Percentiles rank a stretch among this genome's conserved stretches.
These are phyloP conservation scores for Tritrichomonas foetus DNA, from an alignment of 208 protist genomes.

Conservation along the genomic window DNA sequence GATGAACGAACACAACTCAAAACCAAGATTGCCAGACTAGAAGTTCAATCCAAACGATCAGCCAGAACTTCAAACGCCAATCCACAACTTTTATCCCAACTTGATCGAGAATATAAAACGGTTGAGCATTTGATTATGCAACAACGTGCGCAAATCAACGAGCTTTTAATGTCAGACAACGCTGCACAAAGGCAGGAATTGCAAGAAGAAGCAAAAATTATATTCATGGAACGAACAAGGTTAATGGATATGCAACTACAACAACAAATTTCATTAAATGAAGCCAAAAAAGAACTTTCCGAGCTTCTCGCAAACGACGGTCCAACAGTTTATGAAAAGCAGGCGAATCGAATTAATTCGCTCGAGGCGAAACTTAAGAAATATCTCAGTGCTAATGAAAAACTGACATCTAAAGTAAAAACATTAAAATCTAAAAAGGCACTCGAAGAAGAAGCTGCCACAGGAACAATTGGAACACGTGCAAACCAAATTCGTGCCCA, in stretches of 20 bases:
- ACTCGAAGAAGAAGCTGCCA: not conserved
- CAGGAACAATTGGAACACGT: not conserved
- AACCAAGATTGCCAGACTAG: not conserved
- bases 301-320: not conserved
- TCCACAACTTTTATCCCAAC: not conserved
- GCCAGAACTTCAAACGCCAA: not conserved
- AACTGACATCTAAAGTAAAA: not conserved
- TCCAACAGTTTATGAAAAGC: not conserved
- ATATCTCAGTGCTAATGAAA: not conserved
- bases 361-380: not conserved
- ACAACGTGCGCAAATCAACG: not conserved
- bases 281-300: not conserved
- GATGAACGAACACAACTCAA: not conserved
- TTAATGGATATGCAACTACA: not conserved
- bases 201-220: not conserved
- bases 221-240: not conserved
- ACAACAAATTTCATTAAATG: not conserved
- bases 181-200: constrained; percentile 8
- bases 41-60: not conserved
- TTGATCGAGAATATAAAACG: not conserved
- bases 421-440: not conserved
- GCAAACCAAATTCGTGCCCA: not conserved
- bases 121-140: not conserved
- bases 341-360: not conserved
- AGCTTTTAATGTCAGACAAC: not conserved